phyloP scores from a whole-genome alignment of 495 filamentous ascomycete genomes.

The Margaritispora aquatica region DNA sequence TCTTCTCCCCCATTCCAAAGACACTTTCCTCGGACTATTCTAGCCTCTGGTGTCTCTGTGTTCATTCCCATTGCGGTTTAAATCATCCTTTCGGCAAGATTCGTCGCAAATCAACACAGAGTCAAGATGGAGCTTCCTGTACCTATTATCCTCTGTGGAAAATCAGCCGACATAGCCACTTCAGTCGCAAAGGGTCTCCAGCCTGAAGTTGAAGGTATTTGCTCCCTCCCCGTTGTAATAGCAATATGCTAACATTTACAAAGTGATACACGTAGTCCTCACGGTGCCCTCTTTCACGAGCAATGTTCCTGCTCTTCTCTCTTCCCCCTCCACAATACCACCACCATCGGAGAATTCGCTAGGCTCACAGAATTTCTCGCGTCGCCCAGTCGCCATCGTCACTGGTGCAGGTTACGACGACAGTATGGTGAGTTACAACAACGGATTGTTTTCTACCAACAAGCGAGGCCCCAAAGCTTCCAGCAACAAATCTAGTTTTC shows the following conservation, averaged over 20 bases:
- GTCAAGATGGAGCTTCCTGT: background rate
- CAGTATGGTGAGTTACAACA: too few relatives aligned
- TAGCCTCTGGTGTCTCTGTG: too few relatives aligned
- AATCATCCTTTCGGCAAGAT: too few relatives aligned
- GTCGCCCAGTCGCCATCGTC: background rate
- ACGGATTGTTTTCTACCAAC: too few relatives aligned
- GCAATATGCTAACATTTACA: background rate
- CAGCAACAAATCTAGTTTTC: too few relatives aligned
- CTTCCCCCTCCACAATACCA: background rate
- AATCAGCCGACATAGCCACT: background rate
- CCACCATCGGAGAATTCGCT: background rate
- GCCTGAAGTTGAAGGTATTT: background rate
- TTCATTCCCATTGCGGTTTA: too few relatives aligned
- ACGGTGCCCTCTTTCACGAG: background rate
- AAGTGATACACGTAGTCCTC: background rate
- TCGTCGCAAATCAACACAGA: too few relatives aligned
- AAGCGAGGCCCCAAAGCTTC: too few relatives aligned
- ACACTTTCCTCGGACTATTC: too few relatives aligned
- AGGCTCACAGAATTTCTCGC: background rate
- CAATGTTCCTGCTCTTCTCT: background rate
- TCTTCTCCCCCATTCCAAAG: too few relatives aligned
- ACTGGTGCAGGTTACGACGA: background rate
- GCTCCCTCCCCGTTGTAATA: background rate
- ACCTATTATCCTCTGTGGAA: background rate
- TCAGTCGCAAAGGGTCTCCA: background rate